These are phyloP conservation scores for Aspergillus bertholletiae DNA, from an alignment of 495 filamentous ascomycete species.

Conservation along the genomic window DNA sequence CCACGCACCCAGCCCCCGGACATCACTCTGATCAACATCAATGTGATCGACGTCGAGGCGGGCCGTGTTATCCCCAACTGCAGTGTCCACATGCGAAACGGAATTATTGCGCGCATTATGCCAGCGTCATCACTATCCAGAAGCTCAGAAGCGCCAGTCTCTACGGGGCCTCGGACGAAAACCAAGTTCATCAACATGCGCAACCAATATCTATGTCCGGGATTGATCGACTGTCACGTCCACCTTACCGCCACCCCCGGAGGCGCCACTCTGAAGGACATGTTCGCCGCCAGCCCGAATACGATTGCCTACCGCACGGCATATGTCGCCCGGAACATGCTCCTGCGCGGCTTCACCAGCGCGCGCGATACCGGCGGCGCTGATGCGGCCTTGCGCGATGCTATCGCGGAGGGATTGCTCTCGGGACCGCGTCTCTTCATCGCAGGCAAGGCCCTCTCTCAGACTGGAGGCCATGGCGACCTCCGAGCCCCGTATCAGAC, in stretches of 20 bases:
- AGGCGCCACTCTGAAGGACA: slow-evolving; percentile 22
- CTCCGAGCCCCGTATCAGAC: slow-evolving; percentile 25
- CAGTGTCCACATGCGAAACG: background rate
- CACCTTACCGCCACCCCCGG: slow-evolving; percentile 48
- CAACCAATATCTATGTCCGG: slow-evolving; percentile 49
- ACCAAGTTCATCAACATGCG: slow-evolving; percentile 30
- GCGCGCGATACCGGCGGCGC: slow-evolving; percentile 53
- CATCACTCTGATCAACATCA: background rate
- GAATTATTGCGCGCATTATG: background rate
- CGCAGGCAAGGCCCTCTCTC: slow-evolving; percentile 39
- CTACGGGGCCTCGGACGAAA: background rate
- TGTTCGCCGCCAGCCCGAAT: slow-evolving; percentile 10
- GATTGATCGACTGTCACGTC: slow-evolving; percentile 58
- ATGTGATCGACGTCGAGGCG: background rate
- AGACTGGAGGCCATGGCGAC: slow-evolving; percentile 57
- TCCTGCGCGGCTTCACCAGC: slow-evolving; percentile 51
- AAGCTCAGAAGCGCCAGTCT: background rate
- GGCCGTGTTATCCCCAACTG: background rate
- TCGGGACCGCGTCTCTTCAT: slow-evolving; percentile 48
- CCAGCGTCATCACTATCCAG: background rate
- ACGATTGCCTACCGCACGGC: slow-evolving; percentile 12
- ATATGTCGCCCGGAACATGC: slow-evolving; percentile 35
- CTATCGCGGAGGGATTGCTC: slow-evolving; percentile 47
- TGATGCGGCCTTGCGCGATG: slow-evolving; percentile 44
- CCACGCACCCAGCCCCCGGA: background rate